phyloP scores from a whole-genome alignment of 768 basidiomycete genomes.

The Omphalotus guepiniiformis region DNA sequence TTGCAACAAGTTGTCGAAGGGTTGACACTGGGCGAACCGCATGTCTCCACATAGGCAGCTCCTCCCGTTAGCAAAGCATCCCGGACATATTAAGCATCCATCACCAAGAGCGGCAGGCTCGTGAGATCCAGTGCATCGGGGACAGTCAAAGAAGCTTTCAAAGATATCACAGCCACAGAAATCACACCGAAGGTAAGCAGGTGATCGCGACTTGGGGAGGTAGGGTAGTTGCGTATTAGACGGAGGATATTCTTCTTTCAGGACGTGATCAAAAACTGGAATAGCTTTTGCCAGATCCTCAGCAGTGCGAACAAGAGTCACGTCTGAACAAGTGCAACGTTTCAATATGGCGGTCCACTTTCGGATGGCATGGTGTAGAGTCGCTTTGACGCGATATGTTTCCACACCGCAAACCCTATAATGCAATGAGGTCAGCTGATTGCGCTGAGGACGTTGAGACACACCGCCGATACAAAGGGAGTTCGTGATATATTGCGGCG shows the following conservation, averaged over 20 bases:
- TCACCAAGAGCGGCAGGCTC: constrained; percentile 25
- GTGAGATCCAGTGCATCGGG: constrained; percentile 31
- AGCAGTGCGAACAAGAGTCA: constrained; percentile 13
- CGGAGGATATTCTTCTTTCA: constrained; percentile 42
- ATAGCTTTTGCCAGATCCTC: not conserved
- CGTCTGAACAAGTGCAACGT: no score
- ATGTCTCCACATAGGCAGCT: constrained; percentile 61
- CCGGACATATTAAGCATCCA: constrained; percentile 56
- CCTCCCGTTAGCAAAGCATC: constrained; percentile 76
- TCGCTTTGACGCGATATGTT: constrained; percentile 70
- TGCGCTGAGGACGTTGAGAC: constrained; percentile 9
- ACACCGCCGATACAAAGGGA: constrained; percentile 78
- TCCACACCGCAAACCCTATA: constrained; percentile 76
- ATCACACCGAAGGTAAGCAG: constrained; percentile 44
- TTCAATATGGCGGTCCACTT: no score
- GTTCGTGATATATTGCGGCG: constrained; percentile 63
- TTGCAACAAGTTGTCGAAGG: constrained; percentile 41
- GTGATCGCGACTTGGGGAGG: constrained; percentile 9
- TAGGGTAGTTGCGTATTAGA: constrained; percentile 21
- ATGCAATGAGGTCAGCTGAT: not conserved
- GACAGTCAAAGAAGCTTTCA: constrained; percentile 76
- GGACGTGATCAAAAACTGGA: constrained; percentile 40
- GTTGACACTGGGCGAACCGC: constrained; percentile 55
- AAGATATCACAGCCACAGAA: constrained; percentile 83
- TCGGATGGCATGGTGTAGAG: constrained; percentile 51